A percentile compares a stretch with the other conserved stretches of the same genome.
phyloP scores from a whole-genome alignment of 2,329 filamentous ascomycete species.

The Zasmidium angulare region DNA sequence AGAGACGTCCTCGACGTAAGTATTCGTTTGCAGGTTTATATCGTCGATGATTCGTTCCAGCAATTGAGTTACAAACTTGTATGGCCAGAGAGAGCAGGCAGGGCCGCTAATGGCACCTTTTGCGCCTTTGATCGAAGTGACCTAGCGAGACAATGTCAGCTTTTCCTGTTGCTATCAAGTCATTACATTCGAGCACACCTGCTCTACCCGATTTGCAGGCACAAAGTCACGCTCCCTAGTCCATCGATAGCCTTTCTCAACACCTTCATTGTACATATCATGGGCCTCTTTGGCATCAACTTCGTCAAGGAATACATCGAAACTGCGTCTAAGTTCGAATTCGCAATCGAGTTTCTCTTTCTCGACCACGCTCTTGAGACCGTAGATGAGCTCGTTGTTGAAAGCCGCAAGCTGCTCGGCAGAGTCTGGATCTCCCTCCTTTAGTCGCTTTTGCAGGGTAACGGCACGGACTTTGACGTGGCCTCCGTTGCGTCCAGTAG shows the following conservation, averaged over 20 bases:
- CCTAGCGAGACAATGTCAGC: constrained; percentile 1
- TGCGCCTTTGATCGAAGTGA: constrained; percentile 33
- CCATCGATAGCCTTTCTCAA: constrained; percentile 9
- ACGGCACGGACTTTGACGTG: constrained; percentile 14
- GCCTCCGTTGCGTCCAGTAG: constrained; percentile 25
- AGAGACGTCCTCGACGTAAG: constrained; percentile 51
- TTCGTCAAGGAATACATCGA: constrained; percentile 38
- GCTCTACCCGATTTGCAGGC: constrained; percentile 5
- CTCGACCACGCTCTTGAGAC: constrained; percentile 37
- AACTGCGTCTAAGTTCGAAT: constrained; percentile 40
- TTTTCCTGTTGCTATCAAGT: no score
- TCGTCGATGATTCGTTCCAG: constrained; percentile 58
- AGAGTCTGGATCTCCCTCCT: constrained; percentile 24
- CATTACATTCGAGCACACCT: constrained; percentile 4
- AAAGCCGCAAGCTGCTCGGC: constrained; percentile 28
- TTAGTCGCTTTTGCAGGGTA: constrained; percentile 5
- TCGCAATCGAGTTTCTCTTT: constrained; percentile 44
- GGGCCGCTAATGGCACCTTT: constrained; percentile 36
- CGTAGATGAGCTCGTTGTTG: constrained; percentile 28
- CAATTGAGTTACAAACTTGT: constrained; percentile 73
- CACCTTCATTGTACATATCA: constrained; percentile 4
- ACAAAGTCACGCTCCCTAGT: constrained; percentile 11
- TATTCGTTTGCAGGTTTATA: constrained; percentile 71
- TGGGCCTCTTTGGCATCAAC: constrained; percentile 11
- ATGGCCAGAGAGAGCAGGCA: constrained; percentile 72